Evolutionary conservation across 345 rosid species (phyloP).

Genomic region (Mercurialis annua): DNA sequence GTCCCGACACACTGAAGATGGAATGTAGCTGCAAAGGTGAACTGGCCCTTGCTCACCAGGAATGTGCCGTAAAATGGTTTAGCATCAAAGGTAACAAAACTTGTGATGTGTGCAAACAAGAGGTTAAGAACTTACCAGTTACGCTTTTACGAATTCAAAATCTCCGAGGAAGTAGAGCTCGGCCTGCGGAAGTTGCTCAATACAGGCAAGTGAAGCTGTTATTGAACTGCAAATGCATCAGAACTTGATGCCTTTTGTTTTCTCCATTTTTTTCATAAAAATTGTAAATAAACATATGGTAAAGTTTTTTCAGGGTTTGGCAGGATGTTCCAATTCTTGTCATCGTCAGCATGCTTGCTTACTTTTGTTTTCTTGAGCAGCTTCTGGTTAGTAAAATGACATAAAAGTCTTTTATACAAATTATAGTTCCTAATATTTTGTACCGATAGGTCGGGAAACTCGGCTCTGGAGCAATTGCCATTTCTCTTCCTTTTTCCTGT

Average conservation of each 20-base stretch:
- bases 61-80: conserved; percentile 95
- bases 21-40: conserved; percentile 97
- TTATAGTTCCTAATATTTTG: conserved; percentile 10
- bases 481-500: conserved; percentile 94
- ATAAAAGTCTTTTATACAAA: not conserved
- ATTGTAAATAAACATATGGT: not conserved
- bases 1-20: conserved; percentile 82
- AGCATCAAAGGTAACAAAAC: conserved; percentile 93
- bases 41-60: conserved; percentile 84
- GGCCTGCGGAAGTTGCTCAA: conserved; percentile 27
- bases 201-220: conserved; percentile 57
- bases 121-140: conserved; percentile 86
- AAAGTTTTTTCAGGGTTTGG: conserved; percentile 64
- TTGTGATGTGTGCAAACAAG: conserved; percentile 96
- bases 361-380: conserved; percentile 95
- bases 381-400: conserved; percentile 60
- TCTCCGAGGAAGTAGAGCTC: conserved; percentile 37
- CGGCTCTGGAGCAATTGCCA: conserved; percentile 84
- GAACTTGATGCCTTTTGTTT: conserved; percentile 8
- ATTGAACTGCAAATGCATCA: not conserved
- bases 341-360: conserved; percentile 95
- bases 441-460: conserved; percentile 54
- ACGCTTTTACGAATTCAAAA: conserved; percentile 80
- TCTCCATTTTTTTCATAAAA: not conserved
- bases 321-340: conserved; percentile 92